Conservation (phyloP, 352 stramenopile genomes). For the Globisporangium paddicum region DNA sequence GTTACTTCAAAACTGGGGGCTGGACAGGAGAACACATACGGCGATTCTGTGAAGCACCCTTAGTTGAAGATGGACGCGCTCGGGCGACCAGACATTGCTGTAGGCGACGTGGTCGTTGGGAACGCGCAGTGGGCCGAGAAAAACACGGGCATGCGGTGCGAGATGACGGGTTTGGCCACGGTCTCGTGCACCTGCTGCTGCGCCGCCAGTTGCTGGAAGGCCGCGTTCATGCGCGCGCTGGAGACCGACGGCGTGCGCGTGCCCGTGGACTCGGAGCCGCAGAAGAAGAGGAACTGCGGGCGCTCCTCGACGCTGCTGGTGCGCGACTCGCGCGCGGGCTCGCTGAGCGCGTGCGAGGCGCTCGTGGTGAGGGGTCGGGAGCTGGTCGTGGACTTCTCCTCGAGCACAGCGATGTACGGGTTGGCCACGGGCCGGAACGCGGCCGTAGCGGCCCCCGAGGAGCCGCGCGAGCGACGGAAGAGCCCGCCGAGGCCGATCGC, state of each 20-base stretch:
- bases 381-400: not conserved
- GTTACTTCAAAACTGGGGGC: constrained; percentile 4
- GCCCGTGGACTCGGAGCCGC: constrained; percentile 40
- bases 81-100: constrained; percentile 16
- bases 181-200: constrained; percentile 5
- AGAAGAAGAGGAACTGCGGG: constrained; percentile 78
- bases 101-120: constrained; percentile 14
- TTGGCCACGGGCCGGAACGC: constrained; percentile 32
- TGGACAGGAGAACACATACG: not conserved
- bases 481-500: constrained; percentile 56
- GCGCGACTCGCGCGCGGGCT: constrained; percentile 9
- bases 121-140: constrained; percentile 25
- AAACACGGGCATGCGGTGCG: constrained; percentile 72
- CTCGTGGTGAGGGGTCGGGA: not conserved
- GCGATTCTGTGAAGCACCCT: no score
- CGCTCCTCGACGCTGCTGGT: constrained; percentile 41
- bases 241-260: constrained; percentile 6
- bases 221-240: constrained; percentile 10
- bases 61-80: constrained; percentile 22
- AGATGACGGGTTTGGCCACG: constrained; percentile 32
- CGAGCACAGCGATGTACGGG: constrained; percentile 13
- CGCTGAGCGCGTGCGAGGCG: not conserved
- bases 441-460: constrained; percentile 2
- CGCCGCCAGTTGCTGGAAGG: constrained; percentile 4
- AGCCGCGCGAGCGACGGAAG: constrained; percentile 24